Base-by-base conservation (phyloP, 2,329 filamentous ascomycete species). In the Exserohilum turcica region DNA sequence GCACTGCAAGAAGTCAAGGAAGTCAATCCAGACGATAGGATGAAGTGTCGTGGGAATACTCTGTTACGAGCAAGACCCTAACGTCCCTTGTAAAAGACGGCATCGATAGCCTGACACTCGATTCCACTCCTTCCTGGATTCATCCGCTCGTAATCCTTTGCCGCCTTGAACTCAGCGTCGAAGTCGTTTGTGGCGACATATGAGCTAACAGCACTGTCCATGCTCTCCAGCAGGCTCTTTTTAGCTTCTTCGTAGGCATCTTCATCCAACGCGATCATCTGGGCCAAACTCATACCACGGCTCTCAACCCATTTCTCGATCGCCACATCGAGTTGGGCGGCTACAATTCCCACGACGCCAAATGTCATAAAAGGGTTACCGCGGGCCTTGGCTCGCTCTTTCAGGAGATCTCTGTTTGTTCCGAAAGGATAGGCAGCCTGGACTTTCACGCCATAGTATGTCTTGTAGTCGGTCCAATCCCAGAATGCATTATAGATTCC, bases 121-220 rank as follows among this genome's bases (percentile, higher is more conserved):
- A 3, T 2, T 8, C 3, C 2, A 28, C 47, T 36, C 6, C 8
- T 21, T 8, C 32, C 24, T 5, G 38, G 47, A 21, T 31, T 3
- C 16, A 12, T 16, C 10, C 9, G 12, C 12, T 50, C 47, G 18
- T 38, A 32, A 3, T 3, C 6, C 6, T 50, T 36, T 1, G 47
- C 47, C 8, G 32, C 47, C 35, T 21, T 4, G n/a, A 50, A 50
- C 24, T 50, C 32, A 10, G 32, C 32, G 5, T 38, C 12, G 32
- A 43, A 50, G 8, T 16, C 13, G 12, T 50, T 16, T 1, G 15
- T 29, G 3, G 19, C 16, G 12, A 52, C 15, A 21, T 35, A 46
- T 0, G 5, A 16, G n/a, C 29, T n/a, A 4, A 36, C 13, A 1
- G 29, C 37, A 16, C 19, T 3, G 5, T 38, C 9, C 31, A 47